phyloP scores from a whole-genome alignment of 352 stramenopile genomes.

The Phytophthora pini region DNA sequence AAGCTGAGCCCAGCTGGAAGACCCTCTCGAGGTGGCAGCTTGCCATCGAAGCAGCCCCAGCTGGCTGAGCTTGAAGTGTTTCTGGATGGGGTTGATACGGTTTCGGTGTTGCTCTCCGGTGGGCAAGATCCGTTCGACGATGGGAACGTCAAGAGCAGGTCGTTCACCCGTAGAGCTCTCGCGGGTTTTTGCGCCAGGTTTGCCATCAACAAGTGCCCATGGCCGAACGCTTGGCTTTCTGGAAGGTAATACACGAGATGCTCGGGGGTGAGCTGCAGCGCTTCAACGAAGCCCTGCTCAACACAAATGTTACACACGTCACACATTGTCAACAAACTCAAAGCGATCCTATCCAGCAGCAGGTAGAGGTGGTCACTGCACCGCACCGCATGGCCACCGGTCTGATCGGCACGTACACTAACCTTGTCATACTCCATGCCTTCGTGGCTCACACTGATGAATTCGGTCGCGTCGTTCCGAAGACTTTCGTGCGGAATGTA shows the following conservation, averaged over 20 bases:
- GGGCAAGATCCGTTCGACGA: conserved; percentile 15
- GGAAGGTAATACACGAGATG: conserved; percentile 56
- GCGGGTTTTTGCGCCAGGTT: conserved; percentile 54
- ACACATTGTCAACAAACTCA: conserved; percentile 25
- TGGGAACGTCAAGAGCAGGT: conserved; percentile 51
- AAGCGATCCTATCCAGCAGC: conserved; percentile 17
- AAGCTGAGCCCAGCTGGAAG: conserved; percentile 11
- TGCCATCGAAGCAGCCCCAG: conserved; percentile 8
- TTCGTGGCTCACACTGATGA: conserved; percentile 48
- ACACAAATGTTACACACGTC: conserved; percentile 27
- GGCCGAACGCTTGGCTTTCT: conserved; percentile 8
- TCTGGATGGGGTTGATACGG: conserved; percentile 21
- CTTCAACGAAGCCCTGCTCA: conserved; percentile 26
- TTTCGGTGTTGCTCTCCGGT: conserved; percentile 29
- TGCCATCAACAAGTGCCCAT: conserved; percentile 6
- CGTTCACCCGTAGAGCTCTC: conserved; percentile 49
- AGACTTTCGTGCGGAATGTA: conserved; percentile 68
- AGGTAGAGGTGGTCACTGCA: conserved; percentile 16
- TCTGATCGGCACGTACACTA: conserved; percentile 32
- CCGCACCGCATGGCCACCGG: conserved; percentile 24
- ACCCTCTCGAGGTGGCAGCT: conserved; percentile 1
- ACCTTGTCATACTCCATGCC: conserved; percentile 25
- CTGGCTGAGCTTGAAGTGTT: conserved; percentile 17
- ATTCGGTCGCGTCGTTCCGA: conserved; percentile 15
- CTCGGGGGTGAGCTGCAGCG: conserved; percentile 52